Evolutionary conservation across 108 stramenopile genomes (phyloP).

Genomic region (Epithemia pelagica): DNA sequence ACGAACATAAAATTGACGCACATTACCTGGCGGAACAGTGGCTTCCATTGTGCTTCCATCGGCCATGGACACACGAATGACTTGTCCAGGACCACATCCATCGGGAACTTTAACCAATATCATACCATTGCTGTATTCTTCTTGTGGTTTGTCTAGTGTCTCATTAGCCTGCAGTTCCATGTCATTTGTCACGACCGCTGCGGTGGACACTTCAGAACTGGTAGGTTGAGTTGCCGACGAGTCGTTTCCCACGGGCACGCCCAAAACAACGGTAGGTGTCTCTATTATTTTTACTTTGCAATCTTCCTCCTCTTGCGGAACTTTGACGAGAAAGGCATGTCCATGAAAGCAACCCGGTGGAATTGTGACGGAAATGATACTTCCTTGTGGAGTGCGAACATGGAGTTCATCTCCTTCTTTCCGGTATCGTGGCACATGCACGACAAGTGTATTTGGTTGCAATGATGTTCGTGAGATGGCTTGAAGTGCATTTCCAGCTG

Average conservation of each 20-base stretch:
- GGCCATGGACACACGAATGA: neutral
- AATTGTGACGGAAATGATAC: neutral
- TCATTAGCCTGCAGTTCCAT: neutral
- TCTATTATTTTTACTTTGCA: no score
- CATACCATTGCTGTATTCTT: no score
- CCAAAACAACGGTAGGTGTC: neutral
- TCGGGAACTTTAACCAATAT: neutral
- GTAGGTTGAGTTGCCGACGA: neutral
- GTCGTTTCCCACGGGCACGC: neutral
- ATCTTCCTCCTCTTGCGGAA: neutral
- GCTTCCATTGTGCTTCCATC: neutral
- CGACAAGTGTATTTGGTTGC: neutral
- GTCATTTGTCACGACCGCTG: neutral
- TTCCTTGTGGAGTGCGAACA: neutral
- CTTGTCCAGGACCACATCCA: neutral
- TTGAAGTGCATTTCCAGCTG: slow-evolving; percentile 10
- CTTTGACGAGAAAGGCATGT: neutral
- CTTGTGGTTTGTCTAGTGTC: no score
- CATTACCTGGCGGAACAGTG: neutral
- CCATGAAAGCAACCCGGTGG: neutral
- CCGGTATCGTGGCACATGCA: neutral
- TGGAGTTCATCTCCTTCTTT: neutral
- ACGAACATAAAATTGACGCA: neutral
- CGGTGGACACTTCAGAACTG: neutral
- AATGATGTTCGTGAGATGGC: neutral